Conservation (phyloP, 78 protist genomes). For the Tieghemostelium lacteum region DNA sequence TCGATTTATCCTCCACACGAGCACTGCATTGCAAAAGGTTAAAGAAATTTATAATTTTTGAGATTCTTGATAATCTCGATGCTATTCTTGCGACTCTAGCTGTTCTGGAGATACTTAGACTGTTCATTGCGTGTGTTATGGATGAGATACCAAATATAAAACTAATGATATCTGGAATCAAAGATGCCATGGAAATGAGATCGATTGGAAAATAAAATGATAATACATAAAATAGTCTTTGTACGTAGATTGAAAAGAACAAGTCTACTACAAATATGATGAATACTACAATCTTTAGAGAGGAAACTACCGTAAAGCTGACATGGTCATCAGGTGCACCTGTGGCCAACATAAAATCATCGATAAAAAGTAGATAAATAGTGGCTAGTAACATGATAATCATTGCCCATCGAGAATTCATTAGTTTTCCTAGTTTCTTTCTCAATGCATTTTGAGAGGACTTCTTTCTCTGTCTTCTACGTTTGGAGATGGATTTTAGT, state of each 20-base stretch:
- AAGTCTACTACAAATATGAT: constrained; percentile 44
- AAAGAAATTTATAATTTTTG: constrained; percentile 44
- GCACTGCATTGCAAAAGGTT: constrained; percentile 5
- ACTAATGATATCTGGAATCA: constrained; percentile 58
- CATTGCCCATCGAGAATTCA: constrained; percentile 13
- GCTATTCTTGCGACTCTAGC: constrained; percentile 74
- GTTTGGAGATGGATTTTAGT: neutral
- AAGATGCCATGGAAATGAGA: constrained; percentile 53
- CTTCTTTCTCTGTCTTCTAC: constrained; percentile 16
- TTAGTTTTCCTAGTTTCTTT: neutral
- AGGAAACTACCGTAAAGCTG: neutral
- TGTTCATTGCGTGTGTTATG: constrained; percentile 23
- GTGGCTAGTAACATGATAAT: neutral
- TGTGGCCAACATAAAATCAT: constrained; percentile 35
- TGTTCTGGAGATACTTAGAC: constrained; percentile 32
- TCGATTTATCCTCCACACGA: neutral
- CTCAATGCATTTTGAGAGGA: neutral
- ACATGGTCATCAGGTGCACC: constrained; percentile 33
- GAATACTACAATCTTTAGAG: constrained; percentile 59
- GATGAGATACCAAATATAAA: constrained; percentile 22
- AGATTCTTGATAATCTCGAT: constrained; percentile 27
- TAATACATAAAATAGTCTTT: constrained; percentile 46
- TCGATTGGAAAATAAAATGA: constrained; percentile 69
- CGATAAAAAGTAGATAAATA: neutral
- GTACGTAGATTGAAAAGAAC: constrained; percentile 21